Conservation (phyloP, 768 basidiomycete genomes). For the Leccinellum luteum region DNA sequence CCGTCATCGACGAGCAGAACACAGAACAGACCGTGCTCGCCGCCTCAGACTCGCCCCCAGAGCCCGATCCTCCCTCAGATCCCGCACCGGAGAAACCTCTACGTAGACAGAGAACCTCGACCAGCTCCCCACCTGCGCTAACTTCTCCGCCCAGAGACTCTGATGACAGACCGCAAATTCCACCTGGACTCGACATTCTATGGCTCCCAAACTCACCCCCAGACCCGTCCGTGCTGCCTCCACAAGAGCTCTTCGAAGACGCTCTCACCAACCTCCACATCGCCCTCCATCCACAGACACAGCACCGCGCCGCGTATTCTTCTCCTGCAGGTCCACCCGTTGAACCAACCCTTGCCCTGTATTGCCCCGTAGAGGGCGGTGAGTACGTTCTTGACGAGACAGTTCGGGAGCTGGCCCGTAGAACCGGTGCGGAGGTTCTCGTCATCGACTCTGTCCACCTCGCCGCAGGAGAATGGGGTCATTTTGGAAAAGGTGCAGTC, state of each 20-base stretch:
- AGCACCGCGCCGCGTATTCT: conserved; percentile 66
- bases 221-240: conserved; percentile 47
- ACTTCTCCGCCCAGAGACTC: conserved; percentile 15
- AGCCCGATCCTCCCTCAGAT: conserved; percentile 19
- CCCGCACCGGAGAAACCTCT: conserved; percentile 25
- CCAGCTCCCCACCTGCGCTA: background rate
- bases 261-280: conserved; percentile 73
- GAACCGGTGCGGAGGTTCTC: conserved; percentile 76
- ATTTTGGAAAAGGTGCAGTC: conserved; percentile 70
- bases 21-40: conserved; percentile 6
- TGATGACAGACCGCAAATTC: conserved; percentile 45
- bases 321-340: conserved; percentile 50
- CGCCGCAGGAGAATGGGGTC: conserved; percentile 85
- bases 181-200: conserved; percentile 57
- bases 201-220: conserved; percentile 50
- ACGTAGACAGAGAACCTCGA: conserved; percentile 16
- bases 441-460: conserved; percentile 82
- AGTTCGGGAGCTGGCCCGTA: conserved; percentile 71
- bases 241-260: conserved; percentile 73
- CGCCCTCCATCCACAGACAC: conserved; percentile 77
- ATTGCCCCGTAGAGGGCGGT: conserved; percentile 81
- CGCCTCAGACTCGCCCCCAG: conserved; percentile 25
- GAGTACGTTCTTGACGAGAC: conserved; percentile 80
- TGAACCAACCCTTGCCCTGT: conserved; percentile 83
- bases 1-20: conserved; percentile 13